Evolutionary conservation across 1,284 basidiomycete genomes (phyloP), one percentile per base, ranked within the genome.

Genomic region (Coniophora puteana): DNA sequence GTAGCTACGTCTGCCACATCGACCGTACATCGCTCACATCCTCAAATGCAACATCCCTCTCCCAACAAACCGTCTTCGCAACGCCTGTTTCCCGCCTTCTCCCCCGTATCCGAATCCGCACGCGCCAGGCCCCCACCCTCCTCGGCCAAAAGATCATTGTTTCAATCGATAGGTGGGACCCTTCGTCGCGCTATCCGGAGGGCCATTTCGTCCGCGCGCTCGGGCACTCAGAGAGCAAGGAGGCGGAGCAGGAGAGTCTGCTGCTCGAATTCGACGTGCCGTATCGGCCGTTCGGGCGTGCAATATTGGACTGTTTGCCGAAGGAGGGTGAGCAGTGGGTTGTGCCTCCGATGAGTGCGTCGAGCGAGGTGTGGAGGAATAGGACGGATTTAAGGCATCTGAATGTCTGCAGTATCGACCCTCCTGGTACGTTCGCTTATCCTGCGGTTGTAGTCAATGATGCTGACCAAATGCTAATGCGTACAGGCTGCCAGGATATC

Each of bases 181-280:
- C 72, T 20, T 80, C 81, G 24, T 93, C 89, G 2, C 80, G 93
- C 18, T 98, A 98, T 58, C 96, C 96, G 0, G 94, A 98, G 53
- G 96, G 96, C 0, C 96, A 99, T 62, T 94, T 99, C 56, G 93
- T 99, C 11, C 83, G 95, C 31, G 84, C 93, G 0, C 74, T 99
- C 1, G 96, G 96, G 8, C 82, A 82, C 49, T 90, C 87, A 0
- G 95, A 95, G 57, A 90, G 85, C 59, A 96, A 97, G 61, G 93
- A 94, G 58, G 94, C 94, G 0, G 96, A 99, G 60, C 90, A 95
- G 58, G 95, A 99, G 64, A 93, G 89, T 59, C 59, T 99, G 45
- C 63, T 99, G 51, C 70, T 99, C 32, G 96, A 99, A 65, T 98
- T 89, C 61, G 95, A 97, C 51, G 92, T 99, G 3, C 93, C 94